phyloP scores from a whole-genome alignment of 257 asterid species.

The Schizonepeta tenuifolia region DNA sequence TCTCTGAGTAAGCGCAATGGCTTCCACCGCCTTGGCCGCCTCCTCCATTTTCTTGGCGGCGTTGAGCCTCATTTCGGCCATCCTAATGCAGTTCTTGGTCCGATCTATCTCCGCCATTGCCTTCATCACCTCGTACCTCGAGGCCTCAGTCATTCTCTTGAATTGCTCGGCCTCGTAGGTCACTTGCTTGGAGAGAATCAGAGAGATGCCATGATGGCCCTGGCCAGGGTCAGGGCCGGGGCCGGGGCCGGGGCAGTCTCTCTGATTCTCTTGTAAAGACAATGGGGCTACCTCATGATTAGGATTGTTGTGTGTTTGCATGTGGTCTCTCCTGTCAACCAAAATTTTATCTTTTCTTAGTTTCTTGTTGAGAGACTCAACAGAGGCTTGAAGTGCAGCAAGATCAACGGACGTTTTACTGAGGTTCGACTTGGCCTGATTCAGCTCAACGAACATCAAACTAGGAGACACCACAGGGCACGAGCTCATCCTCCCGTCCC shows the following conservation, averaged over 20 bases:
- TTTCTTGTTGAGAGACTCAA: constrained; percentile 72
- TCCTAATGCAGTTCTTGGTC: constrained; percentile 72
- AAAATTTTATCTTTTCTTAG: constrained; percentile 51
- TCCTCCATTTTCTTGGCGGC: constrained; percentile 97
- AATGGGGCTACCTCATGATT: background rate
- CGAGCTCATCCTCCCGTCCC: constrained; percentile 31
- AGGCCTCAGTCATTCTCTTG: constrained; percentile 87
- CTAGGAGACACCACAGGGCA: constrained; percentile 54
- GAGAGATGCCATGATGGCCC: constrained; percentile 3
- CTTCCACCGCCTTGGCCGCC: constrained; percentile 90
- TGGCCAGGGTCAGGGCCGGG: background rate
- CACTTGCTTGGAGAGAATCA: constrained; percentile 19
- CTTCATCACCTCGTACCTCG: constrained; percentile 83
- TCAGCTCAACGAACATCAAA: constrained; percentile 61
- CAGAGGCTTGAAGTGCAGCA: constrained; percentile 76
- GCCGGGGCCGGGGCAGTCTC: background rate
- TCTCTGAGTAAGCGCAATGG: constrained; percentile 60
- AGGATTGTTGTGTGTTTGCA: background rate
- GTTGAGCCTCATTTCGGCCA: constrained; percentile 90
- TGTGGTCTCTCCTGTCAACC: constrained; percentile 36
- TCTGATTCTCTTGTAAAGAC: background rate
- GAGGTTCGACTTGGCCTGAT: constrained; percentile 70
- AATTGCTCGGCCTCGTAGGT: constrained; percentile 78
- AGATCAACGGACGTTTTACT: constrained; percentile 70
- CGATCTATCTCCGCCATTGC: constrained; percentile 87